A percentile compares a stretch with the other conserved stretches of the same genome.
Evolutionary conservation across 306 rosid genomes (phyloP).

Genomic region (Nissolia schottii): DNA sequence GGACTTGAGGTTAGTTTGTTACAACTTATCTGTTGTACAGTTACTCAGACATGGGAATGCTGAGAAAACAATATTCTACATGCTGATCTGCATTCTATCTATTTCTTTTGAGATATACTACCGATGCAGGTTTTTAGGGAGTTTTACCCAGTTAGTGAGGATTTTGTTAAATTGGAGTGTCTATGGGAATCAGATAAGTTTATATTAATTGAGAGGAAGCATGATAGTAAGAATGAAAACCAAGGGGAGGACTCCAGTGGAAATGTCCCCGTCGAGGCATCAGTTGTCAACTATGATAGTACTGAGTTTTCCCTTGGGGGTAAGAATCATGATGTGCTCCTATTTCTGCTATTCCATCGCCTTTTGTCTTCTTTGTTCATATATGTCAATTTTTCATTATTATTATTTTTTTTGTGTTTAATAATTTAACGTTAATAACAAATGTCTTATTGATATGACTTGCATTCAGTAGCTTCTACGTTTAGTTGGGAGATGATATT

Average conservation of each 20-base stretch:
- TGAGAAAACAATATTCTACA: background rate
- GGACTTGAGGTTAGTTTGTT: slow-evolving; percentile 68
- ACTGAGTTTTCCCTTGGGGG: slow-evolving; percentile 56
- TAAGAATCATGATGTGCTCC: slow-evolving; percentile 29
- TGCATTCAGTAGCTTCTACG: background rate
- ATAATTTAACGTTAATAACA: background rate
- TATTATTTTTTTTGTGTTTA: background rate
- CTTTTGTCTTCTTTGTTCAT: background rate
- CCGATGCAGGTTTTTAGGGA: slow-evolving; percentile 65
- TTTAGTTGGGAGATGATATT: background rate
- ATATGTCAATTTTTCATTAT: no score
- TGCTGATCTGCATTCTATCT: background rate
- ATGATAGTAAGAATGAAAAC: slow-evolving; percentile 32
- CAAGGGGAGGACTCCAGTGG: slow-evolving; percentile 36
- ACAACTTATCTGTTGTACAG: background rate
- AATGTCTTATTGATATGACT: background rate
- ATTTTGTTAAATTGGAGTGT: slow-evolving; percentile 56
- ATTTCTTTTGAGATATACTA: background rate
- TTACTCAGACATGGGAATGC: background rate
- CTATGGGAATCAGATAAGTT: slow-evolving; percentile 70
- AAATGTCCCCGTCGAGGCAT: slow-evolving; percentile 27
- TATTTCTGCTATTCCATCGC: background rate
- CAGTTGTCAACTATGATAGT: slow-evolving; percentile 48
- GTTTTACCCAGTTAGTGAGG: slow-evolving; percentile 59
- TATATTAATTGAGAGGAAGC: slow-evolving; percentile 49